Base-by-base conservation (phyloP, 371 early-diverging fungal species). In the Actinomortierella wolfii region DNA sequence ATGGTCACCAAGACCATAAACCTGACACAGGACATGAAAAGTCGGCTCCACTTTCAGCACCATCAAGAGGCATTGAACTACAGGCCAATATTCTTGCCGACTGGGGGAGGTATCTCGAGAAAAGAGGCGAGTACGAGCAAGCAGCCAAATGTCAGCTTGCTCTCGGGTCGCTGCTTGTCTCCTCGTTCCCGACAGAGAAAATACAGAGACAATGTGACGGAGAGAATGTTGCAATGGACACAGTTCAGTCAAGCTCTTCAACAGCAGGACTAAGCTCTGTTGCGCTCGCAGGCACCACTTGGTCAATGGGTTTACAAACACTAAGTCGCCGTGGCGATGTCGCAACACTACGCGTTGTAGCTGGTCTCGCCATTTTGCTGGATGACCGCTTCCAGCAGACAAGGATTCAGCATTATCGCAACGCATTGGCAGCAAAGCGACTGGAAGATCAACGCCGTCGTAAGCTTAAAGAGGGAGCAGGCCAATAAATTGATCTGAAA, bases 71-170 rank as follows among this genome's bases (percentile, higher is more conserved):
- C n/a, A n/a, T 24, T 49, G 40, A 45, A 3, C 63, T 73, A 9
- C 67, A 63, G 34, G 29, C 50, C 17, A 62, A 43, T 18, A 66
- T 73, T 41, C 49, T 73, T 34, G 55, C 73, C 7, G 73, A 73
- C 28, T 73, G 73, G 73, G 73, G 73, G 2, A 62, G 56, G 46
- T 42, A 58, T 2, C 43, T 62, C 14, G 73, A 73, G 39, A 55
- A 56, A 23, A 54, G 49, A 0, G 43, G 55, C 2, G 50, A 14
- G 5, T 73, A 62, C 43, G 73, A 66, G 47, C 66, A 73, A n/a
- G 73, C 73, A 15, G 61, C 67, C 50, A 73, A 73, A 47, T 73
- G 73, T 42, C 73, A 66, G 13, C 46, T 73, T 50, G 56, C 73
- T 42, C 44, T 73, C 9, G 67, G 58, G 0, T 47, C 73, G 0